Base-by-base conservation (phyloP, 495 filamentous ascomycete genomes). In the Polyplosphaeria fusca region DNA sequence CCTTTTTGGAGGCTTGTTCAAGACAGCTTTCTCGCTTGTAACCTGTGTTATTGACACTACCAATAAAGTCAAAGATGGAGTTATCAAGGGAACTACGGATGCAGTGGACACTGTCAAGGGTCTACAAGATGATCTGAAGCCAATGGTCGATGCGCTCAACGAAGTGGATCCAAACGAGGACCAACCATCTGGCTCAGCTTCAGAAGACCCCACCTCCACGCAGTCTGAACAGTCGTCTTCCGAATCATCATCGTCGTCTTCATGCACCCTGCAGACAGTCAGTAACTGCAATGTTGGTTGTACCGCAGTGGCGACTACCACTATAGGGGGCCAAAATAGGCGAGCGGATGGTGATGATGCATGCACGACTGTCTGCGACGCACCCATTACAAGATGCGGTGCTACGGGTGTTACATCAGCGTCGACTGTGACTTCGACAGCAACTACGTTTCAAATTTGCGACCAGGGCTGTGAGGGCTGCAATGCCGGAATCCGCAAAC, bases 341-440 rank as follows among this genome's bases (percentile, higher is more conserved):
- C 37, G 4, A 39, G 2, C 27, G 14, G 4, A 26, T 5, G 47
- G 23, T 39, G 24, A 24, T 4, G 47, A 37, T 20, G 47, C 47
- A 37, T 51, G 47, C 16, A 37, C 27, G 9, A 51, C 47, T 23
- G 14, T 24, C n/a, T 51, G 47, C 26, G 27, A 39, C 12, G 2
- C 47, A 11, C 26, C 47, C n/a, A 51, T 51, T 30, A 51, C 47
- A 20, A 39, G 19, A n/a, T 51, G 47, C 14, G 32, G 47, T 37
- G 47, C 30, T 19, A 38, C 47, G 2, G 47, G 26, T 2, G 47
- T 51, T 7, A 51, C 47, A n/a, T 37, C 47, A 20, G 47, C 32
- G 30, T 51, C 47, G 12, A 51, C 47, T 19, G 47, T 51, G 23
- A 51, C 47, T n/a, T 51, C 47, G 3, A 51, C 47, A 9, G 26